Evolutionary conservation across 495 filamentous ascomycete species (phyloP).

Genomic region (Penicillium flavigenum): DNA sequence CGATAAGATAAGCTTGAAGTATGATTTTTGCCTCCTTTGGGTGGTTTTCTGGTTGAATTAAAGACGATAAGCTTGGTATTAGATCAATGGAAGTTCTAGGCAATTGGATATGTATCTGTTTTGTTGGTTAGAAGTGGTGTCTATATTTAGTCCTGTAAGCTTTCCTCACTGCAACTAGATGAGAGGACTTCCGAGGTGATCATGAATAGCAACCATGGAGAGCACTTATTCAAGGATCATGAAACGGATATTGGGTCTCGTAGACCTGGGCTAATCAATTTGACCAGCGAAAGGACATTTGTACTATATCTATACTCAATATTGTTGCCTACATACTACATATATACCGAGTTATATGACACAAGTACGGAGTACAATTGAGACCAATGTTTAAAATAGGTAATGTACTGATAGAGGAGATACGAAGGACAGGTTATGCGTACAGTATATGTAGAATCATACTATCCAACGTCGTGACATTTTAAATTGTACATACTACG

Average conservation of each 20-base stretch:
- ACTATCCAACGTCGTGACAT: not conserved
- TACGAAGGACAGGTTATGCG: not conserved
- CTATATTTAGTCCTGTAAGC: too few relatives aligned
- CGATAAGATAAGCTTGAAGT: conserved; percentile 11
- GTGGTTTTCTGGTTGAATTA: not conserved
- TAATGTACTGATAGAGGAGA: not conserved
- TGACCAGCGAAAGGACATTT: not conserved
- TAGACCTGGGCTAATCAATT: too few relatives aligned
- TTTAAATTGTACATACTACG: not conserved
- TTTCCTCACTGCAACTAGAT: too few relatives aligned
- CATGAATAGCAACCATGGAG: too few relatives aligned
- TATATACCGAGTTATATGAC: not conserved
- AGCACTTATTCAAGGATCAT: too few relatives aligned
- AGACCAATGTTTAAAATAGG: not conserved
- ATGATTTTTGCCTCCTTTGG: not conserved
- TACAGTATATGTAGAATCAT: not conserved
- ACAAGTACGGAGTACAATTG: not conserved
- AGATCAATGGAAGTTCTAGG: not conserved
- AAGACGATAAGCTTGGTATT: not conserved
- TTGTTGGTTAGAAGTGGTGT: not conserved
- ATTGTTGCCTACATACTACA: not conserved
- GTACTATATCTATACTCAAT: not conserved
- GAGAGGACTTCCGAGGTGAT: too few relatives aligned
- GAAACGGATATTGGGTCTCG: too few relatives aligned
- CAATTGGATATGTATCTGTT: not conserved